Base-by-base conservation (phyloP, 805 yeast genomes). In the Spathaspora passalidarum region DNA sequence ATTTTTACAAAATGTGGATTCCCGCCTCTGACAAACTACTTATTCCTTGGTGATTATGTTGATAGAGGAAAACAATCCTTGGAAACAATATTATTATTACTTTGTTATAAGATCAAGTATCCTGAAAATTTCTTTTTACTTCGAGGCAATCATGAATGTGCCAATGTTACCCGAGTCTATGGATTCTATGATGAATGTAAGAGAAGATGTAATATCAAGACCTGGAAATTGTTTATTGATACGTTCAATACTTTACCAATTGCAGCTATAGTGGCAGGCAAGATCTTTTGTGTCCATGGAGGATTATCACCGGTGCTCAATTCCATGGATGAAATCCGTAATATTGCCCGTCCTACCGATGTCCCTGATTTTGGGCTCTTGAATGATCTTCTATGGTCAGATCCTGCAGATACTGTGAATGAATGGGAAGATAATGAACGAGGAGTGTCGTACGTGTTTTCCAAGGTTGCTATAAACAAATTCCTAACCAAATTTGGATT, bases 141-240 rank as follows among this genome's bases (percentile, higher is more conserved):
- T 37, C 75, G 99, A 55, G 99, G 99, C 17, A 94, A 94, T 66
- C 99, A 94, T 68, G 99, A 94, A 70, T 88, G 96, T 66, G 97
- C 99, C 17, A 89, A 88, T 60, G 96, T 94, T 46, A 92, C 98
- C 1, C 80, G 97, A 53, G 96, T 94, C 25, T 94, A 94, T 66
- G 99, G 99, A 2, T 94, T 94, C 61, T 94, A 90, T 63, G 99
- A 94, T 68, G 99, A 94, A 69, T 94, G 99, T 73, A 94, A 94
- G 64, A 80, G 99, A 58, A 77, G 99, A 50, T 82, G 96, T 57
- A 88, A 86, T 59, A 80, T 91, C 57, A 94, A 92, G 62, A 86
- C 91, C 1, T 94, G 99, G 99, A 90, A 91, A 62, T 69, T 81
- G 22, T 94, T 94, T 60, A 81, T 94, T 55, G 99, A 94, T 69